A percentile compares a stretch with the other conserved stretches of the same genome.
Conservation (phyloP, 208 protist species). For the Acanthamoeba royreba region DNA sequence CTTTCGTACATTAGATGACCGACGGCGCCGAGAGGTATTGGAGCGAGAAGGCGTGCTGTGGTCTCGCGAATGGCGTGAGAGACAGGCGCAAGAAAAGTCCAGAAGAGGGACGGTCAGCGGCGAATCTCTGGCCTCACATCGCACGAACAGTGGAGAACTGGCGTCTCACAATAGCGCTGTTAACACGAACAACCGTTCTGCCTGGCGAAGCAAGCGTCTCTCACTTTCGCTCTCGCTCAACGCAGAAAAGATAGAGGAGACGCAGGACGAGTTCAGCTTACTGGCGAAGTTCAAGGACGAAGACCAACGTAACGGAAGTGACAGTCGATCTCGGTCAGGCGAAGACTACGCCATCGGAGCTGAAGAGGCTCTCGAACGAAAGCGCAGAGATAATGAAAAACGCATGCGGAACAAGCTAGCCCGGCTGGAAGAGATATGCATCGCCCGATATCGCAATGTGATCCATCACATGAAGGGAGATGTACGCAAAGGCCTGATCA, state of each 20-base stretch:
- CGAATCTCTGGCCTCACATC: too few species aligned
- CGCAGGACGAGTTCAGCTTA: neutral
- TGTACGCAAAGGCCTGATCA: neutral
- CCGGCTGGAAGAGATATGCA: neutral
- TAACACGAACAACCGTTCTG: too few species aligned
- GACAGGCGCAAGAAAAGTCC: neutral
- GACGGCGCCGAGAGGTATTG: neutral
- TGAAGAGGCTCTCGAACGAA: neutral
- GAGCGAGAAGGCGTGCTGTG: neutral
- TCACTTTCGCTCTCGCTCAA: neutral
- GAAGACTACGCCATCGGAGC: neutral
- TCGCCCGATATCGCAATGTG: neutral
- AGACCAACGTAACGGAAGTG: neutral
- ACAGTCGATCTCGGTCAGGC: neutral
- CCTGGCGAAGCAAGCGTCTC: neutral
- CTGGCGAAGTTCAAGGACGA: neutral
- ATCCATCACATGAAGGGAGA: neutral
- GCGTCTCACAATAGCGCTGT: too few species aligned
- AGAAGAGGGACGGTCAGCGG: neutral
- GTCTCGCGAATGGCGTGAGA: neutral
- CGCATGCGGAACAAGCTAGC: neutral
- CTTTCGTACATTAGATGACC: neutral
- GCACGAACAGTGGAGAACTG: too few species aligned
- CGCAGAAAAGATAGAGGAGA: neutral
- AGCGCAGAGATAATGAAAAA: neutral